These are phyloP conservation scores for Phytopythium montanum DNA, from an alignment of 352 stramenopile species.

Conservation along the genomic window DNA sequence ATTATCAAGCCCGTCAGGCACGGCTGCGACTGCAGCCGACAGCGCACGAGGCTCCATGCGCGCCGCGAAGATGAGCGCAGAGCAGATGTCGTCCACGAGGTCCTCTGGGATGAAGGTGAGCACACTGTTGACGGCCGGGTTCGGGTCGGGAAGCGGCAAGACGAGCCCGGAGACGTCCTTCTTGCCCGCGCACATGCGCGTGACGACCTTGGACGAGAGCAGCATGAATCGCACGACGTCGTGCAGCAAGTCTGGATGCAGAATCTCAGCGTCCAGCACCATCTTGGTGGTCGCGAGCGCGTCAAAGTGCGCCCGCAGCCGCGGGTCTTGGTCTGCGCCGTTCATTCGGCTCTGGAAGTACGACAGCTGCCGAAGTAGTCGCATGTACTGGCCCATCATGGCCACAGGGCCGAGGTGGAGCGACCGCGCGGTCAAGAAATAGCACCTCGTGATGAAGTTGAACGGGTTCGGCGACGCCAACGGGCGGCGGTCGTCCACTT, in stretches of 20 bases:
- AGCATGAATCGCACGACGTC: constrained; percentile 73
- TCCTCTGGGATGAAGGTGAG: constrained; percentile 92
- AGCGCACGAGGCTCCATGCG: constrained; percentile 86
- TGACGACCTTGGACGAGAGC: constrained; percentile 61
- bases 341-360: constrained; percentile 87
- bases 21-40: neutral
- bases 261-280: constrained; percentile 70
- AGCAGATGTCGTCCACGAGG: constrained; percentile 94
- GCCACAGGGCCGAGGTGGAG: constrained; percentile 91
- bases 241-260: constrained; percentile 76
- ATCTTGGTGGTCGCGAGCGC: constrained; percentile 68
- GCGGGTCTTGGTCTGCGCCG: constrained; percentile 52
- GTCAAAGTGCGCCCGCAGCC: constrained; percentile 74
- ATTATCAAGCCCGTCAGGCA: constrained; percentile 61
- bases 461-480: constrained; percentile 53
- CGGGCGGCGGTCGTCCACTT: constrained; percentile 16
- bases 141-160: constrained; percentile 37
- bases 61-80: constrained; percentile 90
- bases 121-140: constrained; percentile 22
- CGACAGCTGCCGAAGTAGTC: constrained; percentile 87
- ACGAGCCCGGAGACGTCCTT: constrained; percentile 8
- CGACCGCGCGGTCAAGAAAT: constrained; percentile 92
- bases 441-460: constrained; percentile 96
- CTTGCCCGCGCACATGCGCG: constrained; percentile 39
- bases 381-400: constrained; percentile 80